Percentiles rank a stretch among this genome's conserved stretches.
phyloP scores from a whole-genome alignment of 768 basidiomycete genomes.

The Lentinula aciculospora region DNA sequence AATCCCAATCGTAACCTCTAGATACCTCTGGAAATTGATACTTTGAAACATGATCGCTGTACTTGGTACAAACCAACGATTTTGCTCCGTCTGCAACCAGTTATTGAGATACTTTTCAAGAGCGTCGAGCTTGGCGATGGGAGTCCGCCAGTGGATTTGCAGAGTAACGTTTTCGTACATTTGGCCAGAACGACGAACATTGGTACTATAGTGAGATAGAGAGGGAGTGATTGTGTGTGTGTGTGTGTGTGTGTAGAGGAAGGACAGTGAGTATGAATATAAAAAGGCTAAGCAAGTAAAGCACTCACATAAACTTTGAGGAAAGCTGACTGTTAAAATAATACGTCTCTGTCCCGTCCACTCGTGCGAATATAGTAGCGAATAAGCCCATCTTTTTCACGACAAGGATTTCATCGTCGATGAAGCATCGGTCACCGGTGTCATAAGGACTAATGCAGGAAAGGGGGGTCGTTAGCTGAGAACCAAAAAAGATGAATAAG shows the following conservation, averaged over 20 bases:
- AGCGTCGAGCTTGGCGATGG: constrained; percentile 63
- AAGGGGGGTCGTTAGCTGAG: no score
- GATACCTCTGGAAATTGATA: constrained; percentile 59
- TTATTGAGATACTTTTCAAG: constrained; percentile 63
- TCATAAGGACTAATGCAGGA: constrained; percentile 72
- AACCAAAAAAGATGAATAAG: constrained; percentile 5
- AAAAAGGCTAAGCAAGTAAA: constrained; percentile 5
- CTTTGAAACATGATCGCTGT: constrained; percentile 59
- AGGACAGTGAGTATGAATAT: background rate
- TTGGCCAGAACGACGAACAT: constrained; percentile 71
- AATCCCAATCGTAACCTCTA: constrained; percentile 67
- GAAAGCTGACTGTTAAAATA: constrained; percentile 79
- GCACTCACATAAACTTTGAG: constrained; percentile 62
- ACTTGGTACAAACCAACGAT: constrained; percentile 70
- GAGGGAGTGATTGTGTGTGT: no score
- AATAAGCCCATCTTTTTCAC: constrained; percentile 82
- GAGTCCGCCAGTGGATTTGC: constrained; percentile 74
- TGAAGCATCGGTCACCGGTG: constrained; percentile 78
- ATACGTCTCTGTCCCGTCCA: constrained; percentile 75
- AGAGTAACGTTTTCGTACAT: constrained; percentile 62
- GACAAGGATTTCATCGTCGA: constrained; percentile 66
- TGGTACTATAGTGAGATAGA: constrained; percentile 43
- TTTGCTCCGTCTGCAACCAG: constrained; percentile 76
- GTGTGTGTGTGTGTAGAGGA: no score
- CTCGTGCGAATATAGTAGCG: constrained; percentile 67